These are phyloP conservation scores for Panicum hallii DNA, from an alignment of 202 grass and related monocot genomes.

Conservation along the genomic window DNA sequence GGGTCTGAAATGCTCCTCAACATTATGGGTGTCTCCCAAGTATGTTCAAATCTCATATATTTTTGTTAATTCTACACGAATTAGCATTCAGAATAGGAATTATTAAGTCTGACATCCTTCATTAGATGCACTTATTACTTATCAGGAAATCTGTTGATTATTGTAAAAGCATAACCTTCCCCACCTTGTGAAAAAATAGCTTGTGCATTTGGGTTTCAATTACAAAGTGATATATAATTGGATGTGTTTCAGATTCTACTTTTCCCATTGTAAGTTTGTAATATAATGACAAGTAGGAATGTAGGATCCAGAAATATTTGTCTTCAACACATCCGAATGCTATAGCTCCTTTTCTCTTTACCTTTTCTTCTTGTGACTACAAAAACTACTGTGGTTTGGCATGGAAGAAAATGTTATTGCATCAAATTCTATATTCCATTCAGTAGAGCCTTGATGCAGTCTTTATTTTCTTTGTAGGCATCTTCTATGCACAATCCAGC, in stretches of 20 bases:
- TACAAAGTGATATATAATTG: background rate
- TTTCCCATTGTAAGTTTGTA: background rate
- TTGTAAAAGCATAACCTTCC: background rate
- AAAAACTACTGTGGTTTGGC: background rate
- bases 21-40: constrained; percentile 24
- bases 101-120: background rate
- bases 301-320: background rate
- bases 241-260: background rate
- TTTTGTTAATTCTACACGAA: background rate
- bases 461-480: constrained; percentile 4
- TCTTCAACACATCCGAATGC: background rate
- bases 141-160: background rate
- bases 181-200: background rate
- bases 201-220: background rate
- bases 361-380: background rate
- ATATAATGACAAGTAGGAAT: background rate
- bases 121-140: background rate
- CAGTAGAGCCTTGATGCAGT: background rate
- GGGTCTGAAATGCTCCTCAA: constrained; percentile 26
- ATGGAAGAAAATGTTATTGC: background rate
- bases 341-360: background rate
- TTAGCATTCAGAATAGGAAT: background rate
- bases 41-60: constrained; percentile 9
- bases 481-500: constrained; percentile 28
- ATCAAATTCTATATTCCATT: background rate